Evolutionary conservation across 2,329 filamentous ascomycete species (phyloP), one percentile per base, ranked within the genome.

Genomic region (Colletotrichum endophyticum): DNA sequence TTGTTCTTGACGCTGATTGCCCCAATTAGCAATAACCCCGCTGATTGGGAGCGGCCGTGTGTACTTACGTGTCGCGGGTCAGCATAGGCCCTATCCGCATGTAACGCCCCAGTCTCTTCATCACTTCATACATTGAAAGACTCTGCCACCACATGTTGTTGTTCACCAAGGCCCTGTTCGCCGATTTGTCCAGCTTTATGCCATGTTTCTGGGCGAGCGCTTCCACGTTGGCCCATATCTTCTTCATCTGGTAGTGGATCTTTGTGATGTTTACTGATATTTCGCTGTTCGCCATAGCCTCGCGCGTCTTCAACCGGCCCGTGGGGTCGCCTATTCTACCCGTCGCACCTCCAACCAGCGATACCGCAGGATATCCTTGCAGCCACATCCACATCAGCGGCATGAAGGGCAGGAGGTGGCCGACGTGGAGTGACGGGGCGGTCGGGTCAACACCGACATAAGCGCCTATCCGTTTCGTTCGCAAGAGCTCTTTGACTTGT

Each of bases 381-480:
- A 96, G 88, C 85, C 95, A 95, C 87, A 96, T 91, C 94, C 95
- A 96, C 86, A 95, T 96, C 28, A 96, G 87, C 19, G 94, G 91
- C 95, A 97, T 97, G 71, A 96, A 88, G 27, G 95, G 94, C 16
- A 97, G 87, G 8, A 98, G 88, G 82, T 98, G 95, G 74, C 95
- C 95, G 63, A 97, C 88, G 81, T 98, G 95, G 75, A 97, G 87
- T 3, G 95, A 97, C 72, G 91, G 88, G 16, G 94, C 95, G 0
- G 95, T 97, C 7, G 95, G 95, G 82, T 98, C 95, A 81, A 97
- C 91, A 79, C 95, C 95, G 70, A 95, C 94, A 81, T 98, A 98
- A 75, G 91, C 93, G 77, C 93, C 94, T 79, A 95, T 91, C 77
- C 93, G 89, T 82, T 92, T 93, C 30, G 86, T 83, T 7, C 89